Percentiles rank a stretch among this genome's conserved stretches.
Evolutionary conservation across 306 rosid genomes (phyloP).

Genomic region (Hippophae tibetana): DNA sequence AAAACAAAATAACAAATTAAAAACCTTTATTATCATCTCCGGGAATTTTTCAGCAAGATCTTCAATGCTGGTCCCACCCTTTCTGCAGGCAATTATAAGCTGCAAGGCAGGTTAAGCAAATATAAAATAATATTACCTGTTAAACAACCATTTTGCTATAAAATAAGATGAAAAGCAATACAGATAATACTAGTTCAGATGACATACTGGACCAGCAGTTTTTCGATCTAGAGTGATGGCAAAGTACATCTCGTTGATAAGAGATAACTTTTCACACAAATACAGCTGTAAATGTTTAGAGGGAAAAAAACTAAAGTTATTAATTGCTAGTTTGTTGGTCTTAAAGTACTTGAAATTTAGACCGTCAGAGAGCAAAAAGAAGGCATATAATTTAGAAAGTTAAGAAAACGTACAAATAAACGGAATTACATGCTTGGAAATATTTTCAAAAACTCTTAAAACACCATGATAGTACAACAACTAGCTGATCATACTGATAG

Average conservation of each 20-base stretch:
- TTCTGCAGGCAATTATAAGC: slow-evolving; percentile 89
- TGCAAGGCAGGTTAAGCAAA: slow-evolving; percentile 21
- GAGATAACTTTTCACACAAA: slow-evolving; percentile 76
- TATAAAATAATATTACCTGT: neutral
- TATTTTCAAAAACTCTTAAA: neutral
- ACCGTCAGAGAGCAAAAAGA: neutral
- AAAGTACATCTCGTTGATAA: slow-evolving; percentile 96
- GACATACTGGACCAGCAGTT: slow-evolving; percentile 89
- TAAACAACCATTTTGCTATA: no score
- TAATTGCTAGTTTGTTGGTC: neutral
- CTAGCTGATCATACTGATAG: neutral
- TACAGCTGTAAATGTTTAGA: slow-evolving; percentile 52
- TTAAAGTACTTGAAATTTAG: no score
- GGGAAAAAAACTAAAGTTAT: slow-evolving; percentile 11
- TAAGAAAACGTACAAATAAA: neutral
- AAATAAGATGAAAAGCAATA: slow-evolving; percentile 1
- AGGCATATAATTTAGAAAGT: neutral
- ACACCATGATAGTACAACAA: neutral
- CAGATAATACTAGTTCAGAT: slow-evolving; percentile 12
- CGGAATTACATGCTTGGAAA: no score
- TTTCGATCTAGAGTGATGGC: slow-evolving; percentile 92
- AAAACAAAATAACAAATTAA: slow-evolving; percentile 17
- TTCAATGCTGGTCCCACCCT: slow-evolving; percentile 99
- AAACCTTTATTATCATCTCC: slow-evolving; percentile 81
- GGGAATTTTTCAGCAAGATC: slow-evolving; percentile 99